Conservation (phyloP, 2,329 filamentous ascomycete species). For the Aureobasidium pullulans region DNA sequence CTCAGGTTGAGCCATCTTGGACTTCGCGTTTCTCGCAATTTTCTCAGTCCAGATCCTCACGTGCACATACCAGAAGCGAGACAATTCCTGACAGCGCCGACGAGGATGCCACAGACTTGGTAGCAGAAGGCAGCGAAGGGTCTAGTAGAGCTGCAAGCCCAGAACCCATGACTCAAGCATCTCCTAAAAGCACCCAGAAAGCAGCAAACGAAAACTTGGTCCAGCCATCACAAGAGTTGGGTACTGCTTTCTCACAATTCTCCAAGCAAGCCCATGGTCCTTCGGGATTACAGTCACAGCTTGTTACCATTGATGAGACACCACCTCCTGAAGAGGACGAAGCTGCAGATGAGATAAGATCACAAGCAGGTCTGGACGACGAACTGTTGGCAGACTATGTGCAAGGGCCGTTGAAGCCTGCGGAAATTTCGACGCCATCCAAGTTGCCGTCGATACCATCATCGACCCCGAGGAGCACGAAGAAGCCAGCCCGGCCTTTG, state of each 20-base stretch:
- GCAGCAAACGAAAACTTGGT: not conserved
- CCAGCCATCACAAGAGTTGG: conserved; percentile 7
- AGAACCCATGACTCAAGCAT: not conserved
- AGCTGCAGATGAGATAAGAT: conserved; percentile 2
- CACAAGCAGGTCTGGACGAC: not conserved
- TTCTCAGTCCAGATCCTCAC: not conserved
- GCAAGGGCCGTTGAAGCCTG: not conserved
- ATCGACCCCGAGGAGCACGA: not conserved
- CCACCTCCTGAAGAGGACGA: conserved; percentile 11
- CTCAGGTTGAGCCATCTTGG: conserved; percentile 11
- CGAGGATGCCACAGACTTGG: not conserved
- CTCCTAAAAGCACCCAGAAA: not conserved
- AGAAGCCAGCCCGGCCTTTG: conserved; percentile 5
- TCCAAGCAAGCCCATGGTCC: not conserved
- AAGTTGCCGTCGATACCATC: not conserved
- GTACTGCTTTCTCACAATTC: not conserved
- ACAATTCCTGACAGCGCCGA: conserved; percentile 14
- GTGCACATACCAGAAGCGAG: conserved; percentile 11
- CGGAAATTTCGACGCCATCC: not conserved
- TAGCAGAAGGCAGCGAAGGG: not conserved
- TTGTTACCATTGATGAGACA: not conserved
- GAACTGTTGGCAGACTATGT: conserved; percentile 7
- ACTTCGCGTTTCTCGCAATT: not conserved
- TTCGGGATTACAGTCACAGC: not conserved
- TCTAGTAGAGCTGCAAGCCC: not conserved